Conservation (phyloP, 495 filamentous ascomycete species). For the Tuber borchii region DNA sequence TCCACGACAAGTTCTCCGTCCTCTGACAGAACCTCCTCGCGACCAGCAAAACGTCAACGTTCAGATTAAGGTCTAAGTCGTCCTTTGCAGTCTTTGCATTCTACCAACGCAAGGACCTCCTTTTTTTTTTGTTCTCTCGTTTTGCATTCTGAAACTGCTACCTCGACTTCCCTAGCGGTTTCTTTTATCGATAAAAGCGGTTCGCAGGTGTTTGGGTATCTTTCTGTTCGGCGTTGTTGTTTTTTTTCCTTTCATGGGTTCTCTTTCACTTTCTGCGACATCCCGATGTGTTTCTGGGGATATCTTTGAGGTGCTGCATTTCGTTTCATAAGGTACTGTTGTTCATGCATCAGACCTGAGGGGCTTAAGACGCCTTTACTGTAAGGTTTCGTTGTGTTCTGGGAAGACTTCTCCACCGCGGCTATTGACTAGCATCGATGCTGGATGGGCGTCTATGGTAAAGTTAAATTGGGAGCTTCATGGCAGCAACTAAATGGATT, state of each 20-base stretch:
- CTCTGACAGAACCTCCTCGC: background rate
- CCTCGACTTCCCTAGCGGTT: background rate
- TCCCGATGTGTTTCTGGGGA: background rate
- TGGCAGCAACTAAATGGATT: background rate
- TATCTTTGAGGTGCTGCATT: background rate
- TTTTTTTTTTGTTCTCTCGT: background rate
- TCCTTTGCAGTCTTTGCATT: background rate
- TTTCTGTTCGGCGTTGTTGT: conserved; percentile 3
- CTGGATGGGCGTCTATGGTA: background rate
- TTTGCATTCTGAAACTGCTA: background rate
- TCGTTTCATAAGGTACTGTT: background rate
- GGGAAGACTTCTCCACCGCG: background rate
- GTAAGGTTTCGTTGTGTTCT: background rate
- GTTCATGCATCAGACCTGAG: background rate
- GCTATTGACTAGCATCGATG: background rate
- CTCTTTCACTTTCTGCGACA: background rate
- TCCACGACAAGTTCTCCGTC: background rate
- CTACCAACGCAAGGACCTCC: background rate
- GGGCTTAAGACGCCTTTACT: background rate
- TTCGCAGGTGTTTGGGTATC: background rate
- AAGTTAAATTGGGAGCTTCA: background rate
- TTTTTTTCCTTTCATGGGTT: background rate
- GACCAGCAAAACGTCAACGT: background rate
- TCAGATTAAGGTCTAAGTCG: conserved; percentile 6
- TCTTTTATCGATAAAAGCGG: background rate